Conservation (phyloP, 2,329 filamentous ascomycete species). For the Penicillium carneum region DNA sequence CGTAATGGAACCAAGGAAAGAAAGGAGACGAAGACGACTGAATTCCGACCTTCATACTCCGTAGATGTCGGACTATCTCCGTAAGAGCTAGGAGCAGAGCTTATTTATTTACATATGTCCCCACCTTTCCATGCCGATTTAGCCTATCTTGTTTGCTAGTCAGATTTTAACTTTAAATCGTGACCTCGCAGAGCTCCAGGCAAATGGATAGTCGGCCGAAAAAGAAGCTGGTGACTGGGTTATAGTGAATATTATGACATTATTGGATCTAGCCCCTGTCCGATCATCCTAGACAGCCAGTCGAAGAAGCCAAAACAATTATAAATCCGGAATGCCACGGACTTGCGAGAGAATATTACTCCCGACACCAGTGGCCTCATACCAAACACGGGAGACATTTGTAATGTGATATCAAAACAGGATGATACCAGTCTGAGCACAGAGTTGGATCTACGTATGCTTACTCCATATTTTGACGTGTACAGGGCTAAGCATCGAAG, state of each 20-base stretch:
- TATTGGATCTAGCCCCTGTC: background rate
- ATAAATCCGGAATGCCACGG: background rate
- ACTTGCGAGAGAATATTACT: background rate
- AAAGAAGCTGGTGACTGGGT: background rate
- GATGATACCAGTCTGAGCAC: background rate
- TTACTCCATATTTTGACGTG: background rate
- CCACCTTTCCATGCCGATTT: background rate
- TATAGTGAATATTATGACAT: background rate
- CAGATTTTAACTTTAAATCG: constrained; percentile 5
- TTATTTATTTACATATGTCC: constrained; percentile 1
- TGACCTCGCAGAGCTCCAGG: too few relatives aligned
- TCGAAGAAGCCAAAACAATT: constrained; percentile 2
- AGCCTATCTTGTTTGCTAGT: background rate
- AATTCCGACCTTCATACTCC: background rate
- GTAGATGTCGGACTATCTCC: background rate
- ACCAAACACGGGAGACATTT: background rate
- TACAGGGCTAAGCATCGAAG: background rate
- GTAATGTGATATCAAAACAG: background rate
- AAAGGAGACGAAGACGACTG: background rate
- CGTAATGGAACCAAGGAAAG: background rate
- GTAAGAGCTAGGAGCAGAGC: background rate
- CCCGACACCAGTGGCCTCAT: background rate
- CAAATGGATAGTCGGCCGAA: background rate
- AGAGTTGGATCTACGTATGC: background rate
- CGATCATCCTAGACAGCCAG: constrained; percentile 8